Percentiles rank a stretch among this genome's conserved stretches.
Conservation (phyloP, 2,329 filamentous ascomycete species). For the Gremmenia infestans region DNA sequence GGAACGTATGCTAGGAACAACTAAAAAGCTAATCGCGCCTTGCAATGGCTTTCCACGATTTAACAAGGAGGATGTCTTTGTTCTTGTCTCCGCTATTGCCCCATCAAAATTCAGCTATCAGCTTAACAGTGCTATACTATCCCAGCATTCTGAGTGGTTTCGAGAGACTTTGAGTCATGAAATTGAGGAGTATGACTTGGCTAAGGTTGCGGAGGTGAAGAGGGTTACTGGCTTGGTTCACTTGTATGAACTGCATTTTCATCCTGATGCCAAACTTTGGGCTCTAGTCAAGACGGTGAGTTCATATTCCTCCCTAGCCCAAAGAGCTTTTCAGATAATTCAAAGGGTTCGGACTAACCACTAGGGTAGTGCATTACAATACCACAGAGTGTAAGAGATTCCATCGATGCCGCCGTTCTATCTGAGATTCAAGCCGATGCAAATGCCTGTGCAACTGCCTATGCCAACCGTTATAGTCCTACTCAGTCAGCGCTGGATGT, state of each 20-base stretch:
- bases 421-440: background rate
- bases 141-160: constrained; percentile 9
- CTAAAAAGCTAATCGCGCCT: background rate
- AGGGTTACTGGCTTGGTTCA: background rate
- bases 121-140: constrained; percentile 3
- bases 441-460: background rate
- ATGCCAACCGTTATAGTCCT: background rate
- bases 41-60: background rate
- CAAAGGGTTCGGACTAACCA: too few relatives aligned
- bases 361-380: too few relatives aligned
- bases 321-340: too few relatives aligned
- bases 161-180: background rate
- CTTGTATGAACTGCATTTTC: constrained; percentile 5
- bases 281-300: constrained; percentile 4
- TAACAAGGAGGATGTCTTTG: too few relatives aligned
- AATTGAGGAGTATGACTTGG: constrained; percentile 2
- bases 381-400: too few relatives aligned
- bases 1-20: background rate
- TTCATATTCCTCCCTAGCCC: background rate
- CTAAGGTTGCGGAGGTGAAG: background rate
- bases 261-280: background rate
- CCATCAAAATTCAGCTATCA: constrained; percentile 1
- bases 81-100: too few relatives aligned
- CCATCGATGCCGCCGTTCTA: too few relatives aligned
- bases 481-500: background rate